These are phyloP conservation scores for Heterobasidion irregulare DNA, from an alignment of 1,284 basidiomycete genomes.

Conservation along the genomic window DNA sequence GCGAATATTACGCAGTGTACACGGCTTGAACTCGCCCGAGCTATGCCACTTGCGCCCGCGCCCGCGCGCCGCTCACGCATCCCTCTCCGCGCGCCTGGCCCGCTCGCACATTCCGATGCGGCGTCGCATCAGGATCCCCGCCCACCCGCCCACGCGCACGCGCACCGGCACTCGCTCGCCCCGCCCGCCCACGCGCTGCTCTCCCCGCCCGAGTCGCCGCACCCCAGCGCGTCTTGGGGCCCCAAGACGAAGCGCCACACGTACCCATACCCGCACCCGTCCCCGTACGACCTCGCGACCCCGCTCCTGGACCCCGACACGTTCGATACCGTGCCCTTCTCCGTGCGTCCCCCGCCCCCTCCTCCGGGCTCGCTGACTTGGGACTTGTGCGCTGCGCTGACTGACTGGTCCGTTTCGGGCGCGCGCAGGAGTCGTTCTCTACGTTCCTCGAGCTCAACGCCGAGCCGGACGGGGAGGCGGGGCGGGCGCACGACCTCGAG, in stretches of 20 bases:
- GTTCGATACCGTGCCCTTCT: constrained; percentile 13
- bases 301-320: constrained; percentile 11
- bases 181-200: background rate
- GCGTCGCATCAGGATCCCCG: too few species aligned
- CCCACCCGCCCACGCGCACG: too few species aligned
- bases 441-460: constrained; percentile 4
- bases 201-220: background rate
- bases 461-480: constrained; percentile 1
- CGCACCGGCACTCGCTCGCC: too few species aligned
- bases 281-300: background rate
- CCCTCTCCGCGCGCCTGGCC: too few species aligned
- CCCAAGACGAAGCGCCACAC: too few species aligned
- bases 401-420: background rate
- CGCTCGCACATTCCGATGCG: too few species aligned
- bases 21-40: too few species aligned
- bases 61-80: too few species aligned
- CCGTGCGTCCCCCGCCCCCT: constrained; percentile 3
- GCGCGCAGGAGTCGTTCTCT: constrained; percentile 11
- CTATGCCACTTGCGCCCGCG: too few species aligned
- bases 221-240: background rate
- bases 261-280: background rate
- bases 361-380: background rate
- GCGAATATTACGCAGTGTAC: too few species aligned
- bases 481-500: background rate
- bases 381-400: background rate